These are phyloP conservation scores for Colletotrichum truncatum DNA, from an alignment of 2,329 filamentous ascomycete genomes.

Conservation along the genomic window DNA sequence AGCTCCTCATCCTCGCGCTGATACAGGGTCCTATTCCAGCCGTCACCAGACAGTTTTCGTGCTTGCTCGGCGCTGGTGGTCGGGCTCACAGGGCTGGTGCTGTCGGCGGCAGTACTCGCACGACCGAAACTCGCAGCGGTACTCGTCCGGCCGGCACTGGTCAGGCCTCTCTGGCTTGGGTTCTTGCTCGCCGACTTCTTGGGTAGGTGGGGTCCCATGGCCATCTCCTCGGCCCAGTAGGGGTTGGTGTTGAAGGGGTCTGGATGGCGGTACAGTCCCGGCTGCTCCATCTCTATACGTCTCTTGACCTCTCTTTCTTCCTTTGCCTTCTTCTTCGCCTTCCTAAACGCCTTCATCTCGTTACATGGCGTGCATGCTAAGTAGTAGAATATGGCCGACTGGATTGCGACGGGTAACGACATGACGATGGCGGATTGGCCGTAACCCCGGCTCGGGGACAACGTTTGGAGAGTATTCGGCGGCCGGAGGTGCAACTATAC, in stretches of 20 bases:
- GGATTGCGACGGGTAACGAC: constrained; percentile 67
- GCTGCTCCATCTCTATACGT: constrained; percentile 73
- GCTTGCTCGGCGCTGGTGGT: constrained; percentile 59
- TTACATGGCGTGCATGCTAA: constrained; percentile 82
- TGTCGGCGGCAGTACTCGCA: constrained; percentile 46
- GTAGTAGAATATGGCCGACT: constrained; percentile 82
- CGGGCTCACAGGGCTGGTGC: constrained; percentile 46
- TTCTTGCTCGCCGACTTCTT: constrained; percentile 69
- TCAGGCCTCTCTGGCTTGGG: constrained; percentile 66
- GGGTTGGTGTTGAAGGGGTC: constrained; percentile 87
- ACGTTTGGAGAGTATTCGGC: constrained; percentile 1
- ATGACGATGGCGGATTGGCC: constrained; percentile 43
- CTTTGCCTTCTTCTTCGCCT: constrained; percentile 75
- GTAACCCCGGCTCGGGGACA: constrained; percentile 20
- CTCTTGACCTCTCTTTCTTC: constrained; percentile 73
- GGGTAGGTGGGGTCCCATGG: constrained; percentile 78
- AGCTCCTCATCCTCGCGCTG: constrained; percentile 89
- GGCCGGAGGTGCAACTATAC: constrained; percentile 13
- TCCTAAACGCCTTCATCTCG: constrained; percentile 74
- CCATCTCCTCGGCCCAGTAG: constrained; percentile 89
- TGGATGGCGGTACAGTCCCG: constrained; percentile 80
- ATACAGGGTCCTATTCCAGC: constrained; percentile 82
- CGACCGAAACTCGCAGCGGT: constrained; percentile 49
- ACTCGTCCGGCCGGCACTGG: constrained; percentile 61
- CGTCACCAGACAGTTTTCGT: constrained; percentile 56